These are phyloP conservation scores for Myriosclerotinia curreyana DNA, from an alignment of 2,329 filamentous ascomycete species.

Conservation along the genomic window DNA sequence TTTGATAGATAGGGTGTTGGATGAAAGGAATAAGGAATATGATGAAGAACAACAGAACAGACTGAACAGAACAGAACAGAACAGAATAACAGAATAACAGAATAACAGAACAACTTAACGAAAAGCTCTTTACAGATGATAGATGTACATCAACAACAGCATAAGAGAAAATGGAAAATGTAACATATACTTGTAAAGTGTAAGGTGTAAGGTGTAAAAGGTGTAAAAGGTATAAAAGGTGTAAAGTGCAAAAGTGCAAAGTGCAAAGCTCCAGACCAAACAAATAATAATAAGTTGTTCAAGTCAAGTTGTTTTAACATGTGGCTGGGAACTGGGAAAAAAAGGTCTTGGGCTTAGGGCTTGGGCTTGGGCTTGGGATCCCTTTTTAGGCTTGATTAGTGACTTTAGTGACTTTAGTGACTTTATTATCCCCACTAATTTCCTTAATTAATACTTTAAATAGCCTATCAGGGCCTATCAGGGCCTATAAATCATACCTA, in stretches of 20 bases:
- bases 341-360: neutral
- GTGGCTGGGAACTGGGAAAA: slow-evolving; percentile 18
- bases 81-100: too few relatives aligned
- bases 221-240: too few relatives aligned
- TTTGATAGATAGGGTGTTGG: too few relatives aligned
- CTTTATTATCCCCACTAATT: neutral
- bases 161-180: too few relatives aligned
- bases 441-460: neutral
- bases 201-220: too few relatives aligned
- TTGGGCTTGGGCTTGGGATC: neutral
- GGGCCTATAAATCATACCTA: neutral
- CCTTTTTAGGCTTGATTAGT: neutral
- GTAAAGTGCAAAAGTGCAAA: neutral
- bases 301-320: slow-evolving; percentile 8
- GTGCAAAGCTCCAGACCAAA: neutral
- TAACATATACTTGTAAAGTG: neutral
- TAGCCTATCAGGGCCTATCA: neutral
- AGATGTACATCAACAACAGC: too few relatives aligned
- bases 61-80: too few relatives aligned
- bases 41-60: too few relatives aligned
- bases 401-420: too few relatives aligned
- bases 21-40: too few relatives aligned
- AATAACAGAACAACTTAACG: neutral
- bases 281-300: neutral
- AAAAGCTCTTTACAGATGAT: slow-evolving; percentile 3